phyloP scores from a whole-genome alignment of 2,329 filamentous ascomycete species.

The Colletotrichum zoysiae region DNA sequence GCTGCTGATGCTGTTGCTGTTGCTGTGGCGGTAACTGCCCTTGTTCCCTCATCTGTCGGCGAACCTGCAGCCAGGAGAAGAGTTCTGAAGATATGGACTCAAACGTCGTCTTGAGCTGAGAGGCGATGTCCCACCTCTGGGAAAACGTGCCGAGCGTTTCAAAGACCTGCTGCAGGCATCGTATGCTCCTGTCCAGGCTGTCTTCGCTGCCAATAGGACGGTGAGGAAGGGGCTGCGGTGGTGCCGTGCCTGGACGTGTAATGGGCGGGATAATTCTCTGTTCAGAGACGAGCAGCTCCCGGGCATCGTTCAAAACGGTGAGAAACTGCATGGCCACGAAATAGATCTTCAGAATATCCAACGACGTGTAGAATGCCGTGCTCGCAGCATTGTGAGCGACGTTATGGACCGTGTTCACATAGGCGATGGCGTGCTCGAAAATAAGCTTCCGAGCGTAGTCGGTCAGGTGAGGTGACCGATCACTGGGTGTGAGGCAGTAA shows the following conservation, averaged over 20 bases:
- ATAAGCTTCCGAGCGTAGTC: constrained; percentile 84
- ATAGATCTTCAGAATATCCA: constrained; percentile 87
- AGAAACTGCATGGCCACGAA: constrained; percentile 77
- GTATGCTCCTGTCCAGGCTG: constrained; percentile 68
- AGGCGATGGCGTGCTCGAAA: constrained; percentile 88
- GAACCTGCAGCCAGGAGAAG: constrained; percentile 57
- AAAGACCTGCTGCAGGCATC: constrained; percentile 66
- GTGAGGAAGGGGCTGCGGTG: constrained; percentile 66
- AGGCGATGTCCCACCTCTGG: constrained; percentile 69
- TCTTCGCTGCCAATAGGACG: constrained; percentile 58
- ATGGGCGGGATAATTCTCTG: constrained; percentile 59
- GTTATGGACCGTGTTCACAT: constrained; percentile 79
- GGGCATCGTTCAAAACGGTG: constrained; percentile 66
- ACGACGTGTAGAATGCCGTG: constrained; percentile 82
- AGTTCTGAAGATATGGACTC: constrained; percentile 62
- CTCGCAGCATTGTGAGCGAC: constrained; percentile 71
- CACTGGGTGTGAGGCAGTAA: constrained; percentile 86
- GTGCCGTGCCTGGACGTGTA: constrained; percentile 59
- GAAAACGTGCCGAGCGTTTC: constrained; percentile 69
- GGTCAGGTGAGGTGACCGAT: constrained; percentile 77
- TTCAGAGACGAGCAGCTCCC: constrained; percentile 68
- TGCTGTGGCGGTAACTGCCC: constrained; percentile 47
- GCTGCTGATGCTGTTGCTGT: constrained; percentile 41
- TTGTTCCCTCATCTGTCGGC: constrained; percentile 51
- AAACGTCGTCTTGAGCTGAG: constrained; percentile 66